These are phyloP conservation scores for Globisporangium recalcitrans DNA, from an alignment of 352 stramenopile genomes.

Conservation along the genomic window DNA sequence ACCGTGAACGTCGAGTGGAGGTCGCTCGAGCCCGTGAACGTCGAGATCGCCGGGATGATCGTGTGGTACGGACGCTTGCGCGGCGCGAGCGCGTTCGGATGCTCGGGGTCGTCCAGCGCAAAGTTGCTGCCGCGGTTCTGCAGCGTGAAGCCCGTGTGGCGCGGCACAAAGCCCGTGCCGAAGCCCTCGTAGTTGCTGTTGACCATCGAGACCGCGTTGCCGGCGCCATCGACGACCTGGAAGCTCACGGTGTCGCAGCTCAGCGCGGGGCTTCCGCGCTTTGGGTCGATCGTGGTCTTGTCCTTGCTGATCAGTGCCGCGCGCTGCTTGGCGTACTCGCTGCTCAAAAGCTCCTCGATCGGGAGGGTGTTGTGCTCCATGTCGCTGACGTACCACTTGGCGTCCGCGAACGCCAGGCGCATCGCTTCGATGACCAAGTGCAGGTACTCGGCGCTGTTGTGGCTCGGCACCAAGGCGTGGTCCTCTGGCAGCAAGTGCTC, in stretches of 20 bases:
- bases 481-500: constrained; percentile 44
- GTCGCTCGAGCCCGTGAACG: constrained; percentile 77
- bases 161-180: constrained; percentile 91
- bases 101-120: constrained; percentile 60
- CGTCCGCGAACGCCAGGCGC: constrained; percentile 92
- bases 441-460: constrained; percentile 70
- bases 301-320: constrained; percentile 33
- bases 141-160: constrained; percentile 92
- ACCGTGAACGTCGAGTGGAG: constrained; percentile 91
- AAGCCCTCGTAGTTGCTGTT: constrained; percentile 98
- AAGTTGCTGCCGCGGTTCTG: constrained; percentile 97
- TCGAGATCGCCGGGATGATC: constrained; percentile 95
- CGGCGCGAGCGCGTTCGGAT: constrained; percentile 91
- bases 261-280: constrained; percentile 53
- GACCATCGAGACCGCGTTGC: constrained; percentile 97
- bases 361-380: constrained; percentile 60
- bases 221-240: constrained; percentile 92
- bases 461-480: constrained; percentile 18
- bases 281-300: constrained; percentile 46
- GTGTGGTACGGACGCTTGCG: constrained; percentile 97
- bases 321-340: constrained; percentile 61
- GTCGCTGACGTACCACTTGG: constrained; percentile 82
- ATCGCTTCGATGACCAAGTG: constrained; percentile 92
- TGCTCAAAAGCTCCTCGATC: constrained; percentile 71
- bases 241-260: constrained; percentile 93